phyloP scores from a whole-genome alignment of 306 rosid genomes.

The Dryas octopetala region DNA sequence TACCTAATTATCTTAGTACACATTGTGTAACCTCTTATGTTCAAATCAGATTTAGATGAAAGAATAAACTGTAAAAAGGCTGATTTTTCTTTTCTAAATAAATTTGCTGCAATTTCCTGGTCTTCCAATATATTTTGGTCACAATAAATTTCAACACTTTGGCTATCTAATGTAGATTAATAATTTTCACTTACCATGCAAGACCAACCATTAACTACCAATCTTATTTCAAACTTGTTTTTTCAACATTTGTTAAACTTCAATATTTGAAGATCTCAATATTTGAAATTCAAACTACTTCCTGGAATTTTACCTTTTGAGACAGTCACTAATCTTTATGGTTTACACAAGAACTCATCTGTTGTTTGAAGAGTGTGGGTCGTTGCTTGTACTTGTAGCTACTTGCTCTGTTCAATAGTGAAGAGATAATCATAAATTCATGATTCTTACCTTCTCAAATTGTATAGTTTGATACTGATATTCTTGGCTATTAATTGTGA shows the following conservation, averaged over 20 bases:
- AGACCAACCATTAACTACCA: not conserved
- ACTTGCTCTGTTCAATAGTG: not conserved
- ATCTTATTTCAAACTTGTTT: not conserved
- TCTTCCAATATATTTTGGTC: not conserved
- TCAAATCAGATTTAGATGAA: not conserved
- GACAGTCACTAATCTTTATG: not conserved
- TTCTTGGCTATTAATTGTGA: slow-evolving; percentile 13
- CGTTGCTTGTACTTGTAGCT: not conserved
- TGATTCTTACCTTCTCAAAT: slow-evolving; percentile 11
- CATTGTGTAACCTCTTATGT: not conserved
- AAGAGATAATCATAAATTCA: not conserved
- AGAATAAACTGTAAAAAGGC: not conserved
- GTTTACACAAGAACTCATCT: not conserved
- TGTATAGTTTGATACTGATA: slow-evolving; percentile 17
- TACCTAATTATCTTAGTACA: not conserved
- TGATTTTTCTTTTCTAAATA: not conserved
- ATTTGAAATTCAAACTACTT: not conserved
- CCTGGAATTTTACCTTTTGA: not conserved
- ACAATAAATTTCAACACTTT: not conserved
- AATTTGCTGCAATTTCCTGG: not conserved
- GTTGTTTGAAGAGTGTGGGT: not conserved
- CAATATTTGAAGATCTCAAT: not conserved
- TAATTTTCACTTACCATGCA: not conserved
- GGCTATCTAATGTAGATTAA: not conserved
- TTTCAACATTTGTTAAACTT: not conserved